Evolutionary conservation across 768 basidiomycete genomes (phyloP), one percentile per base, ranked within the genome.

Genomic region (Agrocybe pediades): DNA sequence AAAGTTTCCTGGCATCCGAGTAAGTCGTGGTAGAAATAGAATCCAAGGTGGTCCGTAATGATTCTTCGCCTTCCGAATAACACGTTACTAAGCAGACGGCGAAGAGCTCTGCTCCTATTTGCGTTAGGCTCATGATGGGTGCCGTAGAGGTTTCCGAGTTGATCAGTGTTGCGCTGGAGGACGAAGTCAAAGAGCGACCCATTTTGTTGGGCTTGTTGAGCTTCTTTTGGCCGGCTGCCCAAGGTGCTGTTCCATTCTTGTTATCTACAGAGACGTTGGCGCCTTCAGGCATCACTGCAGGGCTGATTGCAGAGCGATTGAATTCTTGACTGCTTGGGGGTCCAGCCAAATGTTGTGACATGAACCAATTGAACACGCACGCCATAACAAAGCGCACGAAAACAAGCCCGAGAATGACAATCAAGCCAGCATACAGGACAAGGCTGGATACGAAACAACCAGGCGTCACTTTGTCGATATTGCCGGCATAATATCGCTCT

Each of bases 11-110:
- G 39, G 84, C 77, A 71, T 98, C 97, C 4, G 93, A 92, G 69
- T 98, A 99, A 3, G 81, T 87, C 3, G 97, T 98, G 33, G 72
- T 73, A 0, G 96, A 95, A 53, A 99, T 93, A 2, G 94, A 91
- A 69, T 98, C 97, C 49, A 98, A 80, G 0, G 97, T 99, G 2
- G 87, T 88, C 53, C 92, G 81, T 62, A 99, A 75, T 1, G 92
- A 94, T 30, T 95, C 94, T 71, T 93, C 91, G 45, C 95, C 95
- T 72, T 99, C 97, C 1, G 93, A 96, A 68, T 99, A 99, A 66
- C 97, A 98, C 1, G 97, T 98, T 5, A 99, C 92, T 53, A 99
- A 78, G 69, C 95, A 97, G 33, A 98, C 87, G 1, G 92, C 88
- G 68, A 98, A 99, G 26, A 98, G 80, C 66, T 99, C 97, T 1